Evolutionary conservation across 768 basidiomycete species (phyloP).

Genomic region (Lyophyllum atratum): DNA sequence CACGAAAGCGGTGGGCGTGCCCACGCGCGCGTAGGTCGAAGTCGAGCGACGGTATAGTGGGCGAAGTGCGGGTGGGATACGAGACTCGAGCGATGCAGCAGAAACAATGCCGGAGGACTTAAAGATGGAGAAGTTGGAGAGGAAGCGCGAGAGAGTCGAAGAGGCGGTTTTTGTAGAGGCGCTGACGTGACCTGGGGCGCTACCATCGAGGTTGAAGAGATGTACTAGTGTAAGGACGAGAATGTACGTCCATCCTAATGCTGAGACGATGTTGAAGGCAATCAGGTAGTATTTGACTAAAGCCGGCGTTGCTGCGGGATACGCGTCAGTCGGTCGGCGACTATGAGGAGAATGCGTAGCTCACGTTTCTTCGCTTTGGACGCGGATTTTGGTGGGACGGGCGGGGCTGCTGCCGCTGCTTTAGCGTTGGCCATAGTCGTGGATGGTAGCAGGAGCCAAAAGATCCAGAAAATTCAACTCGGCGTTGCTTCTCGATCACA

Average conservation of each 20-base stretch:
- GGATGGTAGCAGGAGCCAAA: not conserved
- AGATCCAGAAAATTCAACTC: no score
- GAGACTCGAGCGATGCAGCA: slow-evolving; percentile 32
- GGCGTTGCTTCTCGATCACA: slow-evolving; percentile 3
- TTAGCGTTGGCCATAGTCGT: slow-evolving; percentile 4
- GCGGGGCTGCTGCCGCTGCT: not conserved
- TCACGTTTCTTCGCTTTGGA: slow-evolving; percentile 7
- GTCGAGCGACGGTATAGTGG: slow-evolving; percentile 51
- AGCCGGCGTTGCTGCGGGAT: slow-evolving; percentile 22
- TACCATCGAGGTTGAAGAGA: slow-evolving; percentile 46
- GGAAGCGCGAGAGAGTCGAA: slow-evolving; percentile 38
- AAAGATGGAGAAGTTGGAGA: slow-evolving; percentile 36
- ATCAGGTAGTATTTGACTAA: slow-evolving; percentile 64
- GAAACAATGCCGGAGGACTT: slow-evolving; percentile 27
- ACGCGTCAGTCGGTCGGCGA: not conserved
- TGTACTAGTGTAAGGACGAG: slow-evolving; percentile 57
- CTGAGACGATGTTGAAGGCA: slow-evolving; percentile 76
- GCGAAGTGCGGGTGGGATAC: slow-evolving; percentile 38
- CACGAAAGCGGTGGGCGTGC: slow-evolving; percentile 63
- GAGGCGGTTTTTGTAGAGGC: slow-evolving; percentile 29
- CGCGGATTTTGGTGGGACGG: slow-evolving; percentile 3
- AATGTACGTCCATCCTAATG: slow-evolving; percentile 74
- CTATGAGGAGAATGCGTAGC: not conserved
- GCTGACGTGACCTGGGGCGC: slow-evolving; percentile 27
- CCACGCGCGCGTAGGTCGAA: slow-evolving; percentile 65